These are phyloP conservation scores for Aspergillus coremiiformis DNA, from an alignment of 495 filamentous ascomycete genomes.

Conservation along the genomic window DNA sequence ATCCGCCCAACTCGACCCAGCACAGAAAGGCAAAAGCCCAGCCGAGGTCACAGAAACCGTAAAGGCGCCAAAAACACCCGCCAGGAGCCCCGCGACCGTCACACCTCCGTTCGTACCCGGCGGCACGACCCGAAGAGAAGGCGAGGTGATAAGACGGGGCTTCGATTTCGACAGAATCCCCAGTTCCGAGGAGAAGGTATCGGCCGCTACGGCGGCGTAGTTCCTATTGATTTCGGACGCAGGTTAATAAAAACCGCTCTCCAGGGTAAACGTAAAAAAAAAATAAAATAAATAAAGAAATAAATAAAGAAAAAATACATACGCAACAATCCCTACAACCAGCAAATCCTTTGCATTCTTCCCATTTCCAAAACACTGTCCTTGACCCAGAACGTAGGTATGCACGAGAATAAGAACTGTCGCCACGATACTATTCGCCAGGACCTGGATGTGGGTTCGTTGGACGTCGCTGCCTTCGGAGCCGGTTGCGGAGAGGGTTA, in stretches of 20 bases:
- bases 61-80: constrained; percentile 68
- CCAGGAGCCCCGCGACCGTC: constrained; percentile 60
- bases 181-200: constrained; percentile 93
- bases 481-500: constrained; percentile 72
- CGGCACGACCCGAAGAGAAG: constrained; percentile 66
- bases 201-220: constrained; percentile 85
- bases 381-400: constrained; percentile 41
- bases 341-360: constrained; percentile 39
- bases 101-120: constrained; percentile 91
- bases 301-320: constrained; percentile 13
- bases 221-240: constrained; percentile 36
- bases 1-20: constrained; percentile 38
- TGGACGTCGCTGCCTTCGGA: constrained; percentile 68
- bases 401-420: constrained; percentile 67
- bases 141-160: constrained; percentile 83
- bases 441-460: constrained; percentile 79
- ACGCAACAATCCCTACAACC: constrained; percentile 51
- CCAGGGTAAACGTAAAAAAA: no score
- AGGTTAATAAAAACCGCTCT: no score
- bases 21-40: constrained; percentile 64
- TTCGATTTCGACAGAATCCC: constrained; percentile 73
- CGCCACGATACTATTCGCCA: constrained; percentile 79
- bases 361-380: constrained; percentile 32
- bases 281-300: background rate
- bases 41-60: constrained; percentile 60